Evolutionary conservation across 345 rosid species (phyloP).

Genomic region (Hibiscus syriacus): DNA sequence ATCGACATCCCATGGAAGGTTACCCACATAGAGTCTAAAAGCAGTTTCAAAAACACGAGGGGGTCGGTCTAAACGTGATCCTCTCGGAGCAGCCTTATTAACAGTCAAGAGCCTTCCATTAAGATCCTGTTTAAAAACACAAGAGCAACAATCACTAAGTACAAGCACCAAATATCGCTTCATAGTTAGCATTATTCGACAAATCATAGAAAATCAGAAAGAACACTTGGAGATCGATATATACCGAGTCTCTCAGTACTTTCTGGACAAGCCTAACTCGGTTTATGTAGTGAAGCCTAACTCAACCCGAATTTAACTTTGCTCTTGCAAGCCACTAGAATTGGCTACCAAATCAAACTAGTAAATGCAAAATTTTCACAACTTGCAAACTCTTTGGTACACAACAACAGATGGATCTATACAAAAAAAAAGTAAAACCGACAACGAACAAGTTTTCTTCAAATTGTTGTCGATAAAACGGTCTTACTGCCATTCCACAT

Average conservation of each 20-base stretch:
- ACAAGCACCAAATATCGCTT: background rate
- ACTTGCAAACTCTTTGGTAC: background rate
- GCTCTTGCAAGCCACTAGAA: background rate
- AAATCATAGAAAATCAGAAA: background rate
- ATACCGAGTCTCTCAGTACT: background rate
- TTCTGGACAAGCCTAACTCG: background rate
- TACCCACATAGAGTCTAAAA: constrained; percentile 68
- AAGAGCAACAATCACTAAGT: constrained; percentile 1
- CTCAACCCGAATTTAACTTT: background rate
- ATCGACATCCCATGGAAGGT: constrained; percentile 84
- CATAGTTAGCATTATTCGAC: background rate
- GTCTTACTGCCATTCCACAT: background rate
- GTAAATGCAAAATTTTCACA: background rate
- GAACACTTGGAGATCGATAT: background rate
- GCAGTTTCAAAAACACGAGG: constrained; percentile 48
- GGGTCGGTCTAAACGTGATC: constrained; percentile 55
- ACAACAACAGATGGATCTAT: constrained; percentile 2
- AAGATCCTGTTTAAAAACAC: constrained; percentile 41
- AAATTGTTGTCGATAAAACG: background rate
- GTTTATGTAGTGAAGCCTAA: background rate
- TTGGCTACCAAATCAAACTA: background rate
- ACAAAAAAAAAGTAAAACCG: background rate
- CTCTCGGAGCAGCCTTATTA: constrained; percentile 83
- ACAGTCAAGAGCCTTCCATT: constrained; percentile 74
- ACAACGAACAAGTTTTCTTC: background rate